Evolutionary conservation across 192 early-diverging fungal species (phyloP).

Genomic region (Backusella parvicylindrica): DNA sequence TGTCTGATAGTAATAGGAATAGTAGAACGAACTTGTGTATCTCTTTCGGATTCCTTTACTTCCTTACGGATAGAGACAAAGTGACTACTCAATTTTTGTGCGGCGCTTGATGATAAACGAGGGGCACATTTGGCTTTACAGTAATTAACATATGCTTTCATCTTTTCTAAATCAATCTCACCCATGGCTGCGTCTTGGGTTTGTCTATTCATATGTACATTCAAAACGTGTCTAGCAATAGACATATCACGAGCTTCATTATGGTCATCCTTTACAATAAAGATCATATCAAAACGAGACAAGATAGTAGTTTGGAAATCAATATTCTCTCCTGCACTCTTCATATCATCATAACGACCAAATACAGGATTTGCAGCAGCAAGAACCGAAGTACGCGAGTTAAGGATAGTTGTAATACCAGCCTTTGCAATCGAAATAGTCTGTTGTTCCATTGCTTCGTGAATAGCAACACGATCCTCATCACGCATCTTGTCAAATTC

Average conservation of each 20-base stretch:
- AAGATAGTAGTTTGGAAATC: slow-evolving; percentile 99
- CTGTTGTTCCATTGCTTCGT: slow-evolving; percentile 99
- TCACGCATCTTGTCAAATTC: slow-evolving; percentile 99
- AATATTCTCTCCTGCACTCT: slow-evolving; percentile 98
- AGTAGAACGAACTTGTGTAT: slow-evolving; percentile 67
- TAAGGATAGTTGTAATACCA: slow-evolving; percentile 98
- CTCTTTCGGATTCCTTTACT: slow-evolving; percentile 73
- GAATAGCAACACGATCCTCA: slow-evolving; percentile 98
- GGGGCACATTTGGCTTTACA: slow-evolving; percentile 96
- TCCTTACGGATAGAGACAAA: slow-evolving; percentile 90
- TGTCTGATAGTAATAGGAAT: slow-evolving; percentile 98
- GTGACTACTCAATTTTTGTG: slow-evolving; percentile 89
- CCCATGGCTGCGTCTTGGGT: slow-evolving; percentile 61
- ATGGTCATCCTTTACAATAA: slow-evolving; percentile 97
- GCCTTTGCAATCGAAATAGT: slow-evolving; percentile 99
- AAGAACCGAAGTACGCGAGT: slow-evolving; percentile 94
- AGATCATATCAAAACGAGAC: slow-evolving; percentile 99
- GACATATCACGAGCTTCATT: slow-evolving; percentile 87
- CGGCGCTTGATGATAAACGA: slow-evolving; percentile 81
- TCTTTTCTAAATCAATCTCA: slow-evolving; percentile 90
- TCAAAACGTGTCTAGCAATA: slow-evolving; percentile 95
- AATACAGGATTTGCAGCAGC: slow-evolving; percentile 98
- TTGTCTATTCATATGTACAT: slow-evolving; percentile 84
- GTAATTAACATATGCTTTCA: slow-evolving; percentile 95
- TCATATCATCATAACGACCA: slow-evolving; percentile 98